Base-by-base conservation (phyloP, 1,284 basidiomycete species). In the Farysia itapuensis region DNA sequence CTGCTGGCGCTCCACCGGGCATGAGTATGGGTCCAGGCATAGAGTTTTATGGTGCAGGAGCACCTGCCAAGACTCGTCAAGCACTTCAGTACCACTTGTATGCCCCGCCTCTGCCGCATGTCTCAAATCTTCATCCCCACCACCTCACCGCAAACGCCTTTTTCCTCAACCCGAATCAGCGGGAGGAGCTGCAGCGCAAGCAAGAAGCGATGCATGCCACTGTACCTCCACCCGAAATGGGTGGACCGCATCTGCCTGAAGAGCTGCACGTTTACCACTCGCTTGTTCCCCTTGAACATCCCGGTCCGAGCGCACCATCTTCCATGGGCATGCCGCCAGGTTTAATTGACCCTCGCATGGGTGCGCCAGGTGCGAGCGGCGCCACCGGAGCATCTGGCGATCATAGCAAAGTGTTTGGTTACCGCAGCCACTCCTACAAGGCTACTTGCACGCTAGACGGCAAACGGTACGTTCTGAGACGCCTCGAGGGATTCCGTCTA, bases 181-280 rank as follows among this genome's bases (percentile, higher is more conserved):
- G 90, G 12, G 86, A 92, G 59, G 84, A 85, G 26, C 79, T 97
- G 14, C 89, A 90, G 59, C 82, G 83, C 36, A 86, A 88, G 30
- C 86, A 89, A 24, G 91, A 96, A 75, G 84, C 84, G 6, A 82
- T 84, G 24, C 84, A 84, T 46, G 80, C 80, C 2, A 75, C 79
- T 4, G 78, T 67, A 0, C 57, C 52, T 19, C 65, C 66, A 34
- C 67, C 67, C 8, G 70, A 68, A 25, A 52, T 68, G 6, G 70
- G 70, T 20, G 82, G 82, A 0, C 79, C 84, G 8, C 82, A 83
- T 16, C 81, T 95, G 7, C 93, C 93, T 0, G 86, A 89, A 19
- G 89, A 94, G 69, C 78, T 95, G 7, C 89, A 93, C 70, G 90
- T 89, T 1, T 96, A 96, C 72, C 90, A 96, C 75, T 86, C 87